phyloP scores from a whole-genome alignment of 495 filamentous ascomycete genomes.

The Neurospora sp. region DNA sequence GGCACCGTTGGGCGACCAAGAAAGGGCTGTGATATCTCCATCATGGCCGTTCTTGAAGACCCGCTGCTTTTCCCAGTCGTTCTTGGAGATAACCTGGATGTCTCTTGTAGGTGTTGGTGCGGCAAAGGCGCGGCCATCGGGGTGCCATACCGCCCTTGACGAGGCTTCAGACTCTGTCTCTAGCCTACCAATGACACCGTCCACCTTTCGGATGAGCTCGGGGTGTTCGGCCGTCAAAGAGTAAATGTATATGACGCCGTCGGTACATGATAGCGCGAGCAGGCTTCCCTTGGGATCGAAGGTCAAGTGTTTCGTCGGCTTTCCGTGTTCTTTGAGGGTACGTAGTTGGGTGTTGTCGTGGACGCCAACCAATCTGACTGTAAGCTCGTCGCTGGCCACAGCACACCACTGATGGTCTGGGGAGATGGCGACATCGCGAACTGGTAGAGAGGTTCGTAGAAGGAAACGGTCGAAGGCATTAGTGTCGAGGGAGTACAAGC shows the following conservation, averaged over 20 bases:
- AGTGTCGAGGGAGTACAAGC: constrained; percentile 67
- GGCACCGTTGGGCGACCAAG: constrained; percentile 92
- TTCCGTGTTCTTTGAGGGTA: constrained; percentile 69
- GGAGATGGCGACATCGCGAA: constrained; percentile 77
- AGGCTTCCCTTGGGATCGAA: constrained; percentile 76
- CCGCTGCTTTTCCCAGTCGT: constrained; percentile 80
- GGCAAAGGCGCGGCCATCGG: constrained; percentile 86
- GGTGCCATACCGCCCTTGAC: constrained; percentile 78
- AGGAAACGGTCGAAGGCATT: constrained; percentile 71
- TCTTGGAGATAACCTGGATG: constrained; percentile 71
- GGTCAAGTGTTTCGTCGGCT: constrained; percentile 78
- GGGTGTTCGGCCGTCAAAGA: constrained; percentile 73
- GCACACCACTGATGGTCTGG: constrained; percentile 81
- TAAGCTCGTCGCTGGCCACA: constrained; percentile 92
- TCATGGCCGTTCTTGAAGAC: constrained; percentile 67
- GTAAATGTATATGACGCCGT: constrained; percentile 83
- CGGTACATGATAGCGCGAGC: constrained; percentile 73
- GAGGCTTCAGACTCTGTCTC: constrained; percentile 72
- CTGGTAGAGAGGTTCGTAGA: constrained; percentile 68
- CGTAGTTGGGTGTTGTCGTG: constrained; percentile 64
- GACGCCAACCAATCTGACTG: constrained; percentile 76
- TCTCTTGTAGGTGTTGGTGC: constrained; percentile 74
- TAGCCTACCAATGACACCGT: constrained; percentile 69
- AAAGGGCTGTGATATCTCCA: constrained; percentile 74
- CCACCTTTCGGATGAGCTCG: constrained; percentile 67